Evolutionary conservation across 441 rosid genomes (phyloP), one percentile per base, ranked within the genome.

Genomic region (Populus hybrid): DNA sequence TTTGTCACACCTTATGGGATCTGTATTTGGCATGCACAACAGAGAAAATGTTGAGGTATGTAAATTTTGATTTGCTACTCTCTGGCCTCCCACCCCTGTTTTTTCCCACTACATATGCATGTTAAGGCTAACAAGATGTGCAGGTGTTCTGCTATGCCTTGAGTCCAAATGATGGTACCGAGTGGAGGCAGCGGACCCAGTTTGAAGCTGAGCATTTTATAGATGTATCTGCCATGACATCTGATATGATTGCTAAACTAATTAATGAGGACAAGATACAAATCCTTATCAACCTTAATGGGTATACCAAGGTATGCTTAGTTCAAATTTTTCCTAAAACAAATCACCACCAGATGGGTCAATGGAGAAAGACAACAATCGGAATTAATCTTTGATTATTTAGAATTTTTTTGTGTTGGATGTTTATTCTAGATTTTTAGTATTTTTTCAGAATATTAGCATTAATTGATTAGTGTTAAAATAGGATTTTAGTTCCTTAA

Each of bases 11-110:
- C 98, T 97, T 67, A 95, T 97, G 99, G 99, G 99, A 70, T 97
- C 99, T 10, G 93, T 97, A 76, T 97, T 95, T 87, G 99, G 99
- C 79, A 92, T 94, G 98, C 99, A 97, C 83, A 89, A 93, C 88
- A 86, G 83, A 84, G 92, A 90, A 69, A 89, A 93, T 81, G 84
- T 94, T 21, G 98, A 97, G 98, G 99, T 92, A 65, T 42, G 92
- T 81, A 34, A 77, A 23, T n/a, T 18, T 67, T 63, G 10, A 18
- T 5, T 11, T n/a, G 14, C 59, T 32, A 11, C 40, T n/a, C 18
- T 20, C 57, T 38, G 14, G 68, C 16, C 28, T 26, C 36, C 70
- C 12, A n/a, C 7, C 11, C 35, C 6, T 23, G 14, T 26, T 79
- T 70, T 30, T 57, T 20, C 10, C 42, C 11, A 1, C 63, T 40